Evolutionary conservation across 2,329 filamentous ascomycete species (phyloP), one percentile per base, ranked within the genome.

Genomic region (Colletotrichum gigasporum): DNA sequence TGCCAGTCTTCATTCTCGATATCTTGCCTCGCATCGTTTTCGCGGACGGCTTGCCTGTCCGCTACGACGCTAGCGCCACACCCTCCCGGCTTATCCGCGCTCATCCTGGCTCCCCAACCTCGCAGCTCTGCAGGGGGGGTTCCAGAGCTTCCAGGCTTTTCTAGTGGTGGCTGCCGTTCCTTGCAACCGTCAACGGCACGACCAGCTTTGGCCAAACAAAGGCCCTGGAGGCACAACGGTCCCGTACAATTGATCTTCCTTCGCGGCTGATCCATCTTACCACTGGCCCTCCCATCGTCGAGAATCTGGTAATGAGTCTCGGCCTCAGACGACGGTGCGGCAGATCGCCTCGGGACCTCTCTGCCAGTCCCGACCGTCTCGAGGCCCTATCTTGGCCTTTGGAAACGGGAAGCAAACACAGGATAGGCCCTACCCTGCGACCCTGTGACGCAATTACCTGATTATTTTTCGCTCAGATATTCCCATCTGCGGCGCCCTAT

Each of bases 1-100:
- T 64, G 61, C 61, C 56, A 50, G 42, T 65, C 28, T 52, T 65
- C 20, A 11, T 65, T 52, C 34, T 65, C 59, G 58, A 63, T 57
- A 63, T 58, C 58, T 58, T 47, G 10, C 26, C 22, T 41, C 34
- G 28, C 56, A 53, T 52, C 47, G 47, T 53, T 37, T 34, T 50
- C 11, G n/a, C 14, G 11, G 41, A 14, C 34, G 30, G 55, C 42
- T 60, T 44, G 55, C 47, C 30, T 26, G 34, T 48, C 34, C 16
- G 18, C 28, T 26, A 10, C 22, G n/a, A 18, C 24, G 18, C 28
- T 62, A 65, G 48, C 32, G 37, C 34, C 59, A 58, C 52, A 41
- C 44, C 59, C 30, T 35, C 58, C 35, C 37, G 16, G 44, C 57
- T 48, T 39, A 52, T 65, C 52, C 58, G 22, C 58, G 44, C 45